Evolutionary conservation across 192 early-diverging fungal species (phyloP), one percentile per base, ranked within the genome.

Genomic region (Coemansia sp.): DNA sequence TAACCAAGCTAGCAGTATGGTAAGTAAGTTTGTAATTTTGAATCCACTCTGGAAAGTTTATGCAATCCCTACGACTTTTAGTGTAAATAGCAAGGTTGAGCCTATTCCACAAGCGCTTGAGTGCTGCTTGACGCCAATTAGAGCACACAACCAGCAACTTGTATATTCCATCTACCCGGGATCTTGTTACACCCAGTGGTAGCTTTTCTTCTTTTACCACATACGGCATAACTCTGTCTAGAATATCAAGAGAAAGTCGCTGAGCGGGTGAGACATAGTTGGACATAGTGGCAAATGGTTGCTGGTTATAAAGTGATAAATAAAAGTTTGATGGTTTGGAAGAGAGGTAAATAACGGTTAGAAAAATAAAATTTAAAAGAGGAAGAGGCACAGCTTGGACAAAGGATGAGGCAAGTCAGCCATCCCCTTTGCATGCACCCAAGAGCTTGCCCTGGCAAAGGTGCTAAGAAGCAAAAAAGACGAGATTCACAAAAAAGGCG

Each of bases 141-240:
- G 33, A 61, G 59, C 59, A 18, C 18, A 38, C 59, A n/a, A 38
- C 59, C 18, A 38, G 34, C 59, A 61, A 43, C 43, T 54, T 65
- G 27, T 72, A 29, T 33, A 49, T 41, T 49, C 27, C 22, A n/a
- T 38, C 40, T 44, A 38, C 15, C 12, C 7, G 29, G 16, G 11
- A 52, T 43, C 57, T 43, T 15, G 11, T 3, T 7, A 2, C 27
- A 43, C 40, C 27, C 16, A n/a, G 27, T 6, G 24, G 63, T 22
- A 31, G 10, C 3, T 15, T 55, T 24, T 55, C 54, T 55, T 55
- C 27, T 55, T 55, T 55, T 12, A 29, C 27, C 27, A 31, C 12
- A 31, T 55, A 55, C 15, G 22, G 27, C 27, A 55, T 5, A 11
- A 55, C 3, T 31, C 27, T 55, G 3, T 31, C 27, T 31, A 55